Evolutionary conservation across 495 filamentous ascomycete species (phyloP), one percentile per base, ranked within the genome.

Genomic region (Penicillium longicatenatum): DNA sequence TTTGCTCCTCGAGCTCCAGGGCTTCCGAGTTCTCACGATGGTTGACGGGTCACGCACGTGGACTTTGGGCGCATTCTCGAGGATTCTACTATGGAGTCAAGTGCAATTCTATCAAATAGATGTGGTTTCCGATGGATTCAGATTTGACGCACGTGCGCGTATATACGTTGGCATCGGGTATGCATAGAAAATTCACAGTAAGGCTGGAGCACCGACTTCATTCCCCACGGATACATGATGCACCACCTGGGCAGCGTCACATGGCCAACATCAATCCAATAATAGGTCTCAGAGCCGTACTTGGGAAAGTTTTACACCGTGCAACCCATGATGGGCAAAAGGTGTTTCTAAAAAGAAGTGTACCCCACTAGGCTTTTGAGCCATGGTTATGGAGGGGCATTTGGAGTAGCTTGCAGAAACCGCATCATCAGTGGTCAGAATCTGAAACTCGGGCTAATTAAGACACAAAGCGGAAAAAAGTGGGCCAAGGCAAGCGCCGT

Each of bases 391-490:
- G 39, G 60, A 55, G 60, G 50, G 51, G 50, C 44, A 46, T n/a
- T 24, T 45, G 37, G 53, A 30, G 24, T n/a, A 51, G 53, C 47
- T 50, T 48, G 52, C 30, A 48, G 53, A 33, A 47, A 21, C 14
- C 26, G 12, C 7, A 9, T 44, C 24, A 31, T 52, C 35, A 41
- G 20, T 54, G 39, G 52, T 42, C 41, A 39, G 14, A 54, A 52
- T 57, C 58, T 52, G 62, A 64, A 64, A 61, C 54, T 60, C 26
- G 55, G 54, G 45, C 20, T 26, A 57, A 50, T 52, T 49, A 55
- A 55, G 37, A 50, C 19, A 52, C 45, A 33, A 55, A 42, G 54
- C 54, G 44, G 45, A 17, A 21, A 57, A 47, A 48, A 22, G 53
- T 60, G 58, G 62, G 50, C 29, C 57, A 30, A 16, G 2, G 45